Evolutionary conservation across 208 protist species (phyloP).

Genomic region (Acanthamoeba healyi): DNA sequence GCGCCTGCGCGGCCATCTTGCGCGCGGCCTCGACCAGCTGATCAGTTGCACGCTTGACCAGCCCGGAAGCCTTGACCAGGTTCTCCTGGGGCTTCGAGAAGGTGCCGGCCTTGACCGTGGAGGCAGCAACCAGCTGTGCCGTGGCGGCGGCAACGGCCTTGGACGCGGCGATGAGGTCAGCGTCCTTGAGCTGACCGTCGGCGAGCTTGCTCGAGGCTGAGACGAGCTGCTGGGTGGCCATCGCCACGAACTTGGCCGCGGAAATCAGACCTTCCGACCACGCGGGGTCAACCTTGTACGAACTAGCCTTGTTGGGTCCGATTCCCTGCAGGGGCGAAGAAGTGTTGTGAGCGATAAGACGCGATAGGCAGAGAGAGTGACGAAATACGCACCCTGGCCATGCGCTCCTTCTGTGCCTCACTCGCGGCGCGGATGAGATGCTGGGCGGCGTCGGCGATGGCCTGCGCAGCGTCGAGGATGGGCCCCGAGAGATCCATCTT

Average conservation of each 20-base stretch:
- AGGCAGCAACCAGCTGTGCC: conserved; percentile 66
- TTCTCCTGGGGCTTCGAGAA: conserved; percentile 17
- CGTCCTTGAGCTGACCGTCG: conserved; percentile 54
- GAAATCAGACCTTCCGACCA: conserved; percentile 73
- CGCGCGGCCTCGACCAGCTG: conserved; percentile 68
- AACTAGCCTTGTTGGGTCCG: too few relatives aligned
- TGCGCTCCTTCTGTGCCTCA: conserved; percentile 46
- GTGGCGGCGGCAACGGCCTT: conserved; percentile 52
- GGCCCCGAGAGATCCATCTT: conserved; percentile 15
- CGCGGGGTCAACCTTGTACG: too few relatives aligned
- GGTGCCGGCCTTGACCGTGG: conserved; percentile 51
- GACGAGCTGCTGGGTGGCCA: conserved; percentile 38
- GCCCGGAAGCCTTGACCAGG: conserved; percentile 19
- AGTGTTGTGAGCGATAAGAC: not conserved
- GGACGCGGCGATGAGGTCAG: conserved; percentile 41
- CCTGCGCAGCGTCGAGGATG: conserved; percentile 35
- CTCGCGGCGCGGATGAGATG: not conserved
- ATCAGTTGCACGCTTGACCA: not conserved
- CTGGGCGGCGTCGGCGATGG: conserved; percentile 54
- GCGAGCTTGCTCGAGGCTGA: not conserved
- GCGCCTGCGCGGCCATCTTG: conserved; percentile 11
- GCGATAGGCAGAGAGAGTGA: not conserved
- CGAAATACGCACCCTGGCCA: not conserved
- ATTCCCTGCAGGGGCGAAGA: too few relatives aligned
- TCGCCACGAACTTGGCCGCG: conserved; percentile 16